These are phyloP conservation scores for Aegilops tauschii DNA, from an alignment of 176 grass and related monocot genomes.

Conservation along the genomic window DNA sequence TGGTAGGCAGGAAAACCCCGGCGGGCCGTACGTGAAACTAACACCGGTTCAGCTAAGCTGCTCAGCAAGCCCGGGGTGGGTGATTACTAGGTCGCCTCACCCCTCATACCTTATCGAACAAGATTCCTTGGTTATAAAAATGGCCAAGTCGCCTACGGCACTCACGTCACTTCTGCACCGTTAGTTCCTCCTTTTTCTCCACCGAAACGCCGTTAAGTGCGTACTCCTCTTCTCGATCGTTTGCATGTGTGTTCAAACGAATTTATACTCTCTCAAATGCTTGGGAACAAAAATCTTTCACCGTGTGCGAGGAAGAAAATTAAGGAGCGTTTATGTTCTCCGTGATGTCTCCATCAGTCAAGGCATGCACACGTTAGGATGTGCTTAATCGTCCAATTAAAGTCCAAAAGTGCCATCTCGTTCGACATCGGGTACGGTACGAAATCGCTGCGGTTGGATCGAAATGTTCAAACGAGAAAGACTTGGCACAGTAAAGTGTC, in stretches of 20 bases:
- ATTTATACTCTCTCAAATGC: background rate
- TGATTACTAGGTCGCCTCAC: constrained; percentile 28
- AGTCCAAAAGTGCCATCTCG: background rate
- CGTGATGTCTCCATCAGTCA: constrained; percentile 4
- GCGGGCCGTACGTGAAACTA: background rate
- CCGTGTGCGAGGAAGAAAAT: background rate
- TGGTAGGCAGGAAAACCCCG: constrained; percentile 16
- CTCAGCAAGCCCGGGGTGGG: background rate
- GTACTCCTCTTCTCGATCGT: background rate
- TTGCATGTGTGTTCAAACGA: background rate
- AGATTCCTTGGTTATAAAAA: background rate
- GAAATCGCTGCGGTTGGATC: background rate
- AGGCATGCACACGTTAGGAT: background rate
- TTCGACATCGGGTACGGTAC: constrained; percentile 17
- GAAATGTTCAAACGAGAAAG: background rate
- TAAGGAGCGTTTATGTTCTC: too few species aligned
- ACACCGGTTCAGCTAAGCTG: background rate
- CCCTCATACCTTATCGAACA: background rate
- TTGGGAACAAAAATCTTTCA: background rate
- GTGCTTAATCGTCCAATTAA: background rate
- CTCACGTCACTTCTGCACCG: constrained; percentile 28
- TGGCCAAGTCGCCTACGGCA: background rate
- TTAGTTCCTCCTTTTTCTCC: background rate
- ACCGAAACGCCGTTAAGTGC: background rate
- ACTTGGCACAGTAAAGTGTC: background rate